Evolutionary conservation across 2,329 filamentous ascomycete genomes (phyloP).

Genomic region (Chaetomium sp.): DNA sequence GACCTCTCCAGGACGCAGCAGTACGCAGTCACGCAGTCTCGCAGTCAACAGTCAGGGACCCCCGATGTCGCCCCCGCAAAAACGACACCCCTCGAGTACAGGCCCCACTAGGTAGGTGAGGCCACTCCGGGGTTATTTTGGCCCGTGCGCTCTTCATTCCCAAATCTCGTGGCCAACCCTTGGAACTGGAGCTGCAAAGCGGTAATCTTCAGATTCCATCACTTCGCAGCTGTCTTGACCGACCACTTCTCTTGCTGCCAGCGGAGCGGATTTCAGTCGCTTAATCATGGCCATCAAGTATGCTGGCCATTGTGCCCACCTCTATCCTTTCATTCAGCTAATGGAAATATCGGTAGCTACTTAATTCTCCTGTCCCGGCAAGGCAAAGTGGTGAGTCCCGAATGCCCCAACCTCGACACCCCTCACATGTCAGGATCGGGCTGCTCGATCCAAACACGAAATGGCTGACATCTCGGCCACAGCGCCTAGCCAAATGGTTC

Average conservation of each 20-base stretch:
- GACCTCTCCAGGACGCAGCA: background rate
- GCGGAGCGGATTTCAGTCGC: conserved; percentile 10
- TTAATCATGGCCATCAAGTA: conserved; percentile 47
- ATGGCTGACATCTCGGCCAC: conserved; percentile 15
- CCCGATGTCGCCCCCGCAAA: background rate
- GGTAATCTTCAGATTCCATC: background rate
- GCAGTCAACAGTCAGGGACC: no score
- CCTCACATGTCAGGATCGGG: no score
- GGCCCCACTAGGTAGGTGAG: conserved; percentile 1
- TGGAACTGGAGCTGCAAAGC: background rate
- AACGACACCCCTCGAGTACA: background rate
- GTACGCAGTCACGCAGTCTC: no score
- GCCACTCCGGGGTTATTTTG: conserved; percentile 11
- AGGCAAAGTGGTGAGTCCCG: conserved; percentile 87
- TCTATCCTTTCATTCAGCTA: conserved; percentile 17
- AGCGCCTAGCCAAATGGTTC: conserved; percentile 99
- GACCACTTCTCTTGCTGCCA: conserved; percentile 3
- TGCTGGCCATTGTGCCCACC: conserved; percentile 15
- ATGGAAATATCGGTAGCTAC: conserved; percentile 56
- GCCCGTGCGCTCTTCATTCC: background rate
- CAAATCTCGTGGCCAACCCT: conserved; percentile 23
- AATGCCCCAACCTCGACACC: conserved; percentile 12
- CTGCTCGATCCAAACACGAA: background rate
- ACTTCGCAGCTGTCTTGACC: conserved; percentile 1
- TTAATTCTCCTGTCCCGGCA: conserved; percentile 95